These are phyloP conservation scores for Nicotiana paniculata DNA, from an alignment of 257 asterid genomes.

Conservation along the genomic window DNA sequence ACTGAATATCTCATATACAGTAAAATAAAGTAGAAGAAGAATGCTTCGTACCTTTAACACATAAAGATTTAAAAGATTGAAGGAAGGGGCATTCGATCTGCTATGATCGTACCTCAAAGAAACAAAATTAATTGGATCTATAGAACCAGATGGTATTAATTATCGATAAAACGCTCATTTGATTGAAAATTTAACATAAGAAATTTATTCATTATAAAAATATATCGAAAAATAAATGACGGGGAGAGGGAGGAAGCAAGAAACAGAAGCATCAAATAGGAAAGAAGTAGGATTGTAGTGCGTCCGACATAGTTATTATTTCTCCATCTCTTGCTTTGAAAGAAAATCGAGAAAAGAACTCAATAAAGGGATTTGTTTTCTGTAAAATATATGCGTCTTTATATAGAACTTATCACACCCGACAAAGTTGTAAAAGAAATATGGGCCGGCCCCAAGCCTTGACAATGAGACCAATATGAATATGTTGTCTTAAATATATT, in stretches of 20 bases:
- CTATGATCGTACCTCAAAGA: background rate
- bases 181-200: background rate
- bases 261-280: background rate
- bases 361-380: background rate
- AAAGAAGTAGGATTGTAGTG: background rate
- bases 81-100: background rate
- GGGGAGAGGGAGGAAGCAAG: background rate
- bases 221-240: background rate
- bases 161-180: background rate
- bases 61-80: background rate
- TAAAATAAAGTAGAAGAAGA: background rate
- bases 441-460: too few species aligned
- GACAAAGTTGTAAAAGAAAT: background rate
- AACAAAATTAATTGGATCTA: background rate
- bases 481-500: background rate
- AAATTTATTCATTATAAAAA: background rate
- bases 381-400: background rate
- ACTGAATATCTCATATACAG: background rate
- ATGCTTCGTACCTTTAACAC: background rate
- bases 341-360: background rate
- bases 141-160: background rate
- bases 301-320: too few species aligned
- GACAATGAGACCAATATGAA: background rate
- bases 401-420: background rate
- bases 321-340: background rate